A percentile compares a stretch with the other conserved stretches of the same genome.
Evolutionary conservation across 1,284 basidiomycete species (phyloP).

Genomic region (Rhodotorula sp.): DNA sequence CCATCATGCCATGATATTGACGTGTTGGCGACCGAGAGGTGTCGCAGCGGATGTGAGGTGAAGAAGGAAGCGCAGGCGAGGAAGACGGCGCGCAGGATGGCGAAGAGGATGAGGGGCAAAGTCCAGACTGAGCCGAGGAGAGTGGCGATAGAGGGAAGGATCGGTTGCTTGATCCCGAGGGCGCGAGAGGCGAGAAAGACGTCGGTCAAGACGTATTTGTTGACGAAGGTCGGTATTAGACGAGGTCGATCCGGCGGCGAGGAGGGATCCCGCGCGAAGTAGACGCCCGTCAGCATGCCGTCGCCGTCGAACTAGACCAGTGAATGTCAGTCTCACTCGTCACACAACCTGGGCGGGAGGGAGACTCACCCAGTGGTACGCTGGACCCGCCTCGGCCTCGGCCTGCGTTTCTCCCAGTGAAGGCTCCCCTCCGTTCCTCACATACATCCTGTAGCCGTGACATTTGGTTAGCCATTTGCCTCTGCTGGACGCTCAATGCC

Average conservation of each 20-base stretch:
- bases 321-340: slow-evolving; percentile 13
- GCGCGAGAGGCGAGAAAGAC: slow-evolving; percentile 48
- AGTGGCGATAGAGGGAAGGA: slow-evolving; percentile 56
- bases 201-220: slow-evolving; percentile 52
- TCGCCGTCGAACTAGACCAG: slow-evolving; percentile 53
- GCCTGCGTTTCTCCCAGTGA: slow-evolving; percentile 20
- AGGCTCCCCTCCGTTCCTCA: slow-evolving; percentile 58
- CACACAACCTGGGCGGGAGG: slow-evolving; percentile 46
- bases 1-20: slow-evolving; percentile 54
- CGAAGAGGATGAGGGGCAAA: slow-evolving; percentile 50
- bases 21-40: slow-evolving; percentile 56
- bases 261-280: slow-evolving; percentile 48
- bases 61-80: slow-evolving; percentile 50
- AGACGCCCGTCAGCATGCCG: slow-evolving; percentile 57
- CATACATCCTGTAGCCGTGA: slow-evolving; percentile 46
- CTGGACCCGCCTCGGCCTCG: slow-evolving; percentile 30
- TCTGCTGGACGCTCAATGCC: background rate
- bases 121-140: slow-evolving; percentile 54
- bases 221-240: slow-evolving; percentile 48
- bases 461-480: background rate
- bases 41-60: slow-evolving; percentile 47
- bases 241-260: background rate
- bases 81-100: slow-evolving; percentile 52
- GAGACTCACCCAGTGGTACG: slow-evolving; percentile 46
- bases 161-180: slow-evolving; percentile 48